A percentile compares a stretch with the other conserved stretches of the same genome.
Evolutionary conservation across 176 grass and related monocot species (phyloP).

Genomic region (Rhynchospora pubera): DNA sequence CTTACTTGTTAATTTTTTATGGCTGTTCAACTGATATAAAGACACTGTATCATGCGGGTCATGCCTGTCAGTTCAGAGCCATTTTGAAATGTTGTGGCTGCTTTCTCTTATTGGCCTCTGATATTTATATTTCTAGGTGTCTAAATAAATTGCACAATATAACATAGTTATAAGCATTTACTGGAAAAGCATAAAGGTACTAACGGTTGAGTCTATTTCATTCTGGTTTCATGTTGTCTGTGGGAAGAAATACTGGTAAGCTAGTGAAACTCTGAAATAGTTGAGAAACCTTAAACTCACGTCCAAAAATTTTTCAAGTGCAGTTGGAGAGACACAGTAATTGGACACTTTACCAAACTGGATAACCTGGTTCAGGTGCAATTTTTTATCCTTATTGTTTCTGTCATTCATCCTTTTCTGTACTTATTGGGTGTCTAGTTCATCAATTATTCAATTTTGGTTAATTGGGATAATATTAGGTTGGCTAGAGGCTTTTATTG

Average conservation of each 20-base stretch:
- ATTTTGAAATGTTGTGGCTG: background rate
- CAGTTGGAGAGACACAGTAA: constrained; percentile 83
- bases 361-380: constrained; percentile 92
- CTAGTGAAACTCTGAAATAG: background rate
- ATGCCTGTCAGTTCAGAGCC: background rate
- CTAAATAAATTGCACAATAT: background rate
- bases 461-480: background rate
- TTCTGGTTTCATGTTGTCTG: background rate
- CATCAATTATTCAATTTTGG: background rate
- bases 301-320: background rate
- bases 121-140: background rate
- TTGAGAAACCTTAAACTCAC: constrained; percentile 4
- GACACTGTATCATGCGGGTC: background rate
- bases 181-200: background rate
- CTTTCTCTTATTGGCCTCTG: background rate
- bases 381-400: background rate
- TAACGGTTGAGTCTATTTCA: background rate
- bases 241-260: background rate
- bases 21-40: background rate
- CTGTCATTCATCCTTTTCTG: background rate
- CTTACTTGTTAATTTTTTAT: background rate
- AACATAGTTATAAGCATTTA: background rate
- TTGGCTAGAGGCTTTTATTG: background rate
- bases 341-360: constrained; percentile 86
- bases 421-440: background rate